phyloP scores from a whole-genome alignment of 2,329 filamentous ascomycete species.

The Fusarium sp. region DNA sequence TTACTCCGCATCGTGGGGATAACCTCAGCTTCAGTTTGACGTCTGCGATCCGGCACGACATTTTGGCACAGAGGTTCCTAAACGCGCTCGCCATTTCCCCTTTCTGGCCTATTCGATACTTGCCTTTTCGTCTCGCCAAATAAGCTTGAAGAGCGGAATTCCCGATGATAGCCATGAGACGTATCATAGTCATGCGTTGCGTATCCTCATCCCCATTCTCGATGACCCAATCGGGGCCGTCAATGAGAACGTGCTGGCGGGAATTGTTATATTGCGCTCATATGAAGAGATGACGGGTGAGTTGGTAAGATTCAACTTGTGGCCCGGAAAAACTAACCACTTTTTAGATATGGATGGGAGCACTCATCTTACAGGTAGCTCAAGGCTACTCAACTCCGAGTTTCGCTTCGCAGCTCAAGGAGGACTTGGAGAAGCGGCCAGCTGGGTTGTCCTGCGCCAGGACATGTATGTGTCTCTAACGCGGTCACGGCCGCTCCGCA shows the following conservation, averaged over 20 bases:
- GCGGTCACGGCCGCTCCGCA: conserved; percentile 52
- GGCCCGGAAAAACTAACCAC: background rate
- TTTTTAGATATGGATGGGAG: conserved; percentile 40
- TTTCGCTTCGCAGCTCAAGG: conserved; percentile 44
- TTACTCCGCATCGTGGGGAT: conserved; percentile 3
- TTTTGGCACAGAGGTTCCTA: conserved; percentile 55
- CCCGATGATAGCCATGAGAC: conserved; percentile 49
- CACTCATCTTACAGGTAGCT: conserved; percentile 45
- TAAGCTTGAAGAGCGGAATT: conserved; percentile 25
- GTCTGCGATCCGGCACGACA: conserved; percentile 55
- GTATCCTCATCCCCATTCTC: conserved; percentile 53
- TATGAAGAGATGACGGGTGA: conserved; percentile 57
- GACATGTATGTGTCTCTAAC: conserved; percentile 60
- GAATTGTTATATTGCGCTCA: conserved; percentile 51
- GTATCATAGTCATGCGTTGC: conserved; percentile 56
- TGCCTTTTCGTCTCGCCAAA: conserved; percentile 42
- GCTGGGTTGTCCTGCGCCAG: conserved; percentile 62
- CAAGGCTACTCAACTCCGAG: conserved; percentile 43
- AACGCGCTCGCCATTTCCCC: conserved; percentile 53
- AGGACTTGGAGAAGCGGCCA: conserved; percentile 56
- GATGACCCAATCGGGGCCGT: conserved; percentile 49
- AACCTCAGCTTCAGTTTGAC: conserved; percentile 50
- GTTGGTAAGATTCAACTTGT: background rate
- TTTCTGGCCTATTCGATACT: conserved; percentile 50
- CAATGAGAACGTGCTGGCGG: conserved; percentile 54